Evolutionary conservation across 768 basidiomycete genomes (phyloP).

Genomic region (Psilocybe cubensis): DNA sequence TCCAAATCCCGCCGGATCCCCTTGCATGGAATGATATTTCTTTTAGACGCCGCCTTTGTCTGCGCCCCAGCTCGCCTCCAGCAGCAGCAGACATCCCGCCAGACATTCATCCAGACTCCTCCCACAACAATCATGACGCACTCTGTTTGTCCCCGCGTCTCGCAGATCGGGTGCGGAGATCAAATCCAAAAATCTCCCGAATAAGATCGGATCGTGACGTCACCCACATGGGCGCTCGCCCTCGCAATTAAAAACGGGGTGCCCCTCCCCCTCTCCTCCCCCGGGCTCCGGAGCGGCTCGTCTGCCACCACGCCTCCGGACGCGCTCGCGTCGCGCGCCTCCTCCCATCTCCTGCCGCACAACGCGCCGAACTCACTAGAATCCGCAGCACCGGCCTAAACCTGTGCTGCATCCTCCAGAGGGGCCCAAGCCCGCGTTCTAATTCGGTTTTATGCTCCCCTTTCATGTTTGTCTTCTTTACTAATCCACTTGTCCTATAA

Average conservation of each 20-base stretch:
- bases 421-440: neutral
- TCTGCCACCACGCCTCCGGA: too few relatives aligned
- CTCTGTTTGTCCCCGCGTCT: conserved; percentile 6
- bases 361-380: neutral
- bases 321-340: neutral
- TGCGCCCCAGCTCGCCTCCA: neutral
- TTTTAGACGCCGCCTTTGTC: neutral
- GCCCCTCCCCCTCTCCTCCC: neutral
- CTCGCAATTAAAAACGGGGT: conserved; percentile 16
- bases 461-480: neutral
- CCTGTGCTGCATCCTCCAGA: neutral
- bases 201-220: conserved; percentile 20
- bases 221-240: conserved; percentile 15
- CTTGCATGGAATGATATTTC: neutral
- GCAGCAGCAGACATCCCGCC: neutral
- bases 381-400: neutral
- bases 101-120: neutral
- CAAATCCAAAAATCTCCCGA: neutral
- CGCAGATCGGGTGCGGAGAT: conserved; percentile 13
- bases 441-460: neutral
- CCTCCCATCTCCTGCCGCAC: neutral
- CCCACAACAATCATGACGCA: conserved; percentile 1
- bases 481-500: neutral
- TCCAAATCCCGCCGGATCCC: neutral
- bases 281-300: neutral